Conservation (phyloP, 257 asterid species). For the Datura wrightii region DNA sequence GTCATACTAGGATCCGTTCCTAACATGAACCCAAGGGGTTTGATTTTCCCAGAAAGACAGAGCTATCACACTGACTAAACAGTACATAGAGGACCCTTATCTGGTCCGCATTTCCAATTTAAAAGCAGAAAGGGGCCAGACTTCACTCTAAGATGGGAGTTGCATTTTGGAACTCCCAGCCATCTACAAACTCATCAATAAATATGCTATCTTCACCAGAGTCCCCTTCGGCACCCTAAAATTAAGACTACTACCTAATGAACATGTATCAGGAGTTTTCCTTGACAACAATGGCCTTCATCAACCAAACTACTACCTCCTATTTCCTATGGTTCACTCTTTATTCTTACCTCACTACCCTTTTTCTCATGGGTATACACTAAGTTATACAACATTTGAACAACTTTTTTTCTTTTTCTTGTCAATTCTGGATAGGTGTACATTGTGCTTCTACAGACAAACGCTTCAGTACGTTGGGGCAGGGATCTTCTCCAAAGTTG, state of each 20-base stretch:
- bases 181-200: constrained; percentile 43
- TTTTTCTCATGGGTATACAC: constrained; percentile 17
- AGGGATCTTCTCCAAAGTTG: constrained; percentile 90
- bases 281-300: constrained; percentile 27
- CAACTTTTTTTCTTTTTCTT: not conserved
- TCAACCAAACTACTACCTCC: constrained; percentile 36
- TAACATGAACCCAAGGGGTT: constrained; percentile 48
- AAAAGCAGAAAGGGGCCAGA: constrained; percentile 55
- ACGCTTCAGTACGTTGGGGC: constrained; percentile 76
- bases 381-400: not conserved
- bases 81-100: constrained; percentile 37
- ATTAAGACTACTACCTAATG: constrained; percentile 6
- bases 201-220: constrained; percentile 31
- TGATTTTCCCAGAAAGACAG: constrained; percentile 42
- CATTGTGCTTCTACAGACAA: constrained; percentile 89
- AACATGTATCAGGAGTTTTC: not conserved
- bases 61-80: constrained; percentile 37
- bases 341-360: constrained; percentile 31
- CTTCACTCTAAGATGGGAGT: constrained; percentile 39
- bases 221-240: constrained; percentile 44
- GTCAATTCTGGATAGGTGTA: constrained; percentile 40
- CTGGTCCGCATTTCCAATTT: constrained; percentile 53
- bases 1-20: constrained; percentile 55
- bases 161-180: constrained; percentile 46
- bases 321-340: constrained; percentile 28